Conservation (phyloP, 352 stramenopile species). For the Phytophthora hibernalis region DNA sequence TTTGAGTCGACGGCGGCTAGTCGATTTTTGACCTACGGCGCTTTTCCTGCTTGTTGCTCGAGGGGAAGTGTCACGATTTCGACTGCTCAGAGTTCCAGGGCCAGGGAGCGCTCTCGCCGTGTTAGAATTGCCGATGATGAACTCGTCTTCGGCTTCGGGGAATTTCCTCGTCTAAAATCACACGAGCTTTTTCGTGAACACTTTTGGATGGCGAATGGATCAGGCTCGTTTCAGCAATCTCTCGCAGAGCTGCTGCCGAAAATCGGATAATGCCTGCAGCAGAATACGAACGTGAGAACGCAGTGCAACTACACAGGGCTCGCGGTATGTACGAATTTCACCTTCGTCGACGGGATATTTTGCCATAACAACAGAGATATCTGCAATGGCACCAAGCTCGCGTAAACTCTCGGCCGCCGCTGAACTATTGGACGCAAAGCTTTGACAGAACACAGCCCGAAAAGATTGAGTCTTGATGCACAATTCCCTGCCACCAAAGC, state of each 20-base stretch:
- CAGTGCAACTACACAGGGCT: background rate
- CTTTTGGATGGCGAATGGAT: conserved; percentile 64
- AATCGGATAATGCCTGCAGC: conserved; percentile 68
- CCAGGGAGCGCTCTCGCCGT: conserved; percentile 17
- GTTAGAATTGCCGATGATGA: conserved; percentile 7
- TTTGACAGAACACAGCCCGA: conserved; percentile 15
- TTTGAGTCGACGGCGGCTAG: conserved; percentile 32
- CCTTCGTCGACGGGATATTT: conserved; percentile 78
- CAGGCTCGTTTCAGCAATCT: conserved; percentile 68
- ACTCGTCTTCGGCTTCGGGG: conserved; percentile 2
- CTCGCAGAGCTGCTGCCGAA: conserved; percentile 56
- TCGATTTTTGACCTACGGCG: conserved; percentile 22
- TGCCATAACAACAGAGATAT: conserved; percentile 75
- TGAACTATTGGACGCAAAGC: conserved; percentile 59
- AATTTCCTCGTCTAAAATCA: conserved; percentile 70
- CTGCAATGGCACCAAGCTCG: conserved; percentile 60
- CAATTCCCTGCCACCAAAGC: background rate
- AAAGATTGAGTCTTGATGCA: background rate
- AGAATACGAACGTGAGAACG: conserved; percentile 4
- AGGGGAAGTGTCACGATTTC: conserved; percentile 22
- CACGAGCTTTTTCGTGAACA: conserved; percentile 66
- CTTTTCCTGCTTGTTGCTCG: conserved; percentile 20
- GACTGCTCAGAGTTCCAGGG: conserved; percentile 7
- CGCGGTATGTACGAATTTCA: conserved; percentile 13
- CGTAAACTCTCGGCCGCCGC: conserved; percentile 51